Evolutionary conservation across 441 rosid genomes (phyloP), one percentile per base, ranked within the genome.

Genomic region (Geranium incanum): DNA sequence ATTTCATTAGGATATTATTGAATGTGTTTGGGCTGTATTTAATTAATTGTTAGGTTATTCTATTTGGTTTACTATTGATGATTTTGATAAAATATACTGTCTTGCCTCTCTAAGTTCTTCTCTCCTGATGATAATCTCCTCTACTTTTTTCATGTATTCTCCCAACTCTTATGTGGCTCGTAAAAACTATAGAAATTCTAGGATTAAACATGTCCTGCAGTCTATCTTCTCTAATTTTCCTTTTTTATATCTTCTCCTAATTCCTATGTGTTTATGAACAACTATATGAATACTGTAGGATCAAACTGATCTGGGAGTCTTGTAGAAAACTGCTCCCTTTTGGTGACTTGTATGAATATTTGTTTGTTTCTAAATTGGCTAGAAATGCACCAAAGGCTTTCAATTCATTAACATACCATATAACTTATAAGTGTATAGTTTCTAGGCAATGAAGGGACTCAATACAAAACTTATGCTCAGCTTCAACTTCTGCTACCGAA

Each of bases 401-500:
- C 5, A 15, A 16, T 6, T 15, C 9, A 57, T 57, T 8, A 57
- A 16, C 16, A 1, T 57, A 57, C 8, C 21, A 57, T 15, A 16
- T 8, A 57, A 57, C 21, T 15, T 15, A 16, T 8, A 57, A 57
- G 63, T 16, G 63, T 16, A 21, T 57, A 57, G 16, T 57, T 18
- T 23, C 63, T 57, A 57, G 63, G 7, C 63, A 57, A 57, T 57
- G 16, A 6, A 57, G 19, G 23, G 6, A 16, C 8, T 57, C 2
- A 5, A 57, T 21, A 6, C 23, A 57, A 48, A 48, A 57, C 19
- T 21, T 7, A 5, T 59, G 28, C 19, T 1, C 33, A 36, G 33
- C 66, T 62, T 21, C 36, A 60, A 60, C 5, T 60, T 60, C 36
- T 60, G 66, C 66, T 62, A 28, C 36, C 4, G n/a, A 62, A 62